Evolutionary conservation across 2,329 filamentous ascomycete genomes (phyloP), one percentile per base, ranked within the genome.

Genomic region (Corinectria fuckeliana): DNA sequence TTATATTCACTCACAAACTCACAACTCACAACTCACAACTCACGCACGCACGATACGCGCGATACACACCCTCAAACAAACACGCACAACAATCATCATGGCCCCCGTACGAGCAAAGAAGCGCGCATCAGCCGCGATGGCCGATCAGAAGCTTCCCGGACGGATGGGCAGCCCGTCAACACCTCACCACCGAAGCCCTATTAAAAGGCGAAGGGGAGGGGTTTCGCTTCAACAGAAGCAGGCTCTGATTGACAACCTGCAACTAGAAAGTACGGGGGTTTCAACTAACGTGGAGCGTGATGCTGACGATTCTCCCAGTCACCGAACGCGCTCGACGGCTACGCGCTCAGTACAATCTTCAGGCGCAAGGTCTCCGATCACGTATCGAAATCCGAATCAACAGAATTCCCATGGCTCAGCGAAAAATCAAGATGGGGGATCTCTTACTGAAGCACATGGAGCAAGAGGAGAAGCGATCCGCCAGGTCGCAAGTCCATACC

Each of bases 321-420:
- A 93, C 91, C 16, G 91, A 96, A 78, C 88, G 93, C 74, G 91
- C 92, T 62, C 87, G 94, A 68, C 93, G 94, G 75, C 82, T 98
- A 61, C 88, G 93, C 69, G 90, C 93, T 6, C 93, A 96, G 74
- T 97, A 96, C 79, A 89, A 90, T 59, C 84, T 96, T 9, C 93
- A 97, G 76, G 91, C 93, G 20, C 91, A 94, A 75, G 91, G 91
- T 63, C 84, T 98, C 36, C 87, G 91, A 61, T 89, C 92, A 60
- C 89, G 94, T 61, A 89, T 99, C 51, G 93, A 97, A 76, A 91
- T 96, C 78, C 91, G 95, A 77, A 85, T 98, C 75, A 97, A 97
- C 74, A 89, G 95, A 53, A 95, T 98, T 51, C 95, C 95, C 7
- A 85, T 87, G 68, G 84, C 88, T 14, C 79, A 97, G 63, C 88